Base-by-base conservation (phyloP, 2,329 filamentous ascomycete genomes). In the Pseudogymnoascus sp. region DNA sequence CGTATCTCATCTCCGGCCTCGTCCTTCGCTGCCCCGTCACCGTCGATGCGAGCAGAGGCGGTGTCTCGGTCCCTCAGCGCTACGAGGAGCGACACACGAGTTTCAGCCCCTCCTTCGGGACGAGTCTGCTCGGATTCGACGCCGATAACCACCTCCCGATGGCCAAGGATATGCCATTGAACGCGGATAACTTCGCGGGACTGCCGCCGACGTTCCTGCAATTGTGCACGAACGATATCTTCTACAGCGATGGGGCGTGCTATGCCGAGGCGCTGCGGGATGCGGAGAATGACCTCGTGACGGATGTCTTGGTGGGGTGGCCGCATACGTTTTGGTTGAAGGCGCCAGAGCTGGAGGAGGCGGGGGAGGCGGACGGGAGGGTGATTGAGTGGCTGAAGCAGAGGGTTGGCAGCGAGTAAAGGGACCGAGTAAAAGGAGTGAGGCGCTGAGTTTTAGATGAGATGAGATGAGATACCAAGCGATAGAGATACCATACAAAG, bases 291-390 rank as follows among this genome's bases (percentile, higher is more conserved):
- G 72, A 76, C 11, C 75, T 80, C 0, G 72, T 67, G 61, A 66
- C 78, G 6, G 74, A 77, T 64, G 72, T 80, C 2, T 72, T 79
- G 28, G 63, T 67, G 60, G 79, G 79, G 7, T 81, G 75, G 73
- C 78, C 79, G 16, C 79, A 82, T 70, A 82, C 79, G 6, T 81
- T 80, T 66, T 81, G 80, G 79, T 67, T 81, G 62, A 74, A 77
- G 69, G 74, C 74, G 18, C 78, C 76, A 35, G 69, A 74, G 61
- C 65, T 80, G 66, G 67, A 73, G 11, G 70, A 72, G 65, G 75
- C 78, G 5, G 65, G 75, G 14, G 66, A 71, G 64, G 77, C 75
- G 7, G 79, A 81, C 57, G 66, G 64, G 64, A 72, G 71, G 43
- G 76, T 79, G 73, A 30, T 79, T 16, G 64, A 72, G 11, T 78